Conservation (phyloP, 192 early-diverging fungal species). For the Spizellomyces punctatus region DNA sequence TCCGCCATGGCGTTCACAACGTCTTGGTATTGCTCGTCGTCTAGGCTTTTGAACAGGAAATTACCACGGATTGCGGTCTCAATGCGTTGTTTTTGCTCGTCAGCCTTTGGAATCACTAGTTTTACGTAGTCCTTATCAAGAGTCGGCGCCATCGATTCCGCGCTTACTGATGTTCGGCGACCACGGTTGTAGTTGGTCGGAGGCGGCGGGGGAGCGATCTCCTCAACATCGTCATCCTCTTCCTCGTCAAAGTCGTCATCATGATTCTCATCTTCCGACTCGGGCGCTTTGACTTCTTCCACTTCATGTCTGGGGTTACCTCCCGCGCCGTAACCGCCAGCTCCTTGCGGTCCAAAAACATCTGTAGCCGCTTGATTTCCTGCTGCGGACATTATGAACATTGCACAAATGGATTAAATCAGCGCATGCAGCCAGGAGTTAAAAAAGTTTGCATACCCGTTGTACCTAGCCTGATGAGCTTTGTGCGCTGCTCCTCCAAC, state of each 20-base stretch:
- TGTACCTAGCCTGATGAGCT: constrained; percentile 38
- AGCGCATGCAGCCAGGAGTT: too few relatives aligned
- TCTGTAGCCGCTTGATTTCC: too few relatives aligned
- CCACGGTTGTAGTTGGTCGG: constrained; percentile 78
- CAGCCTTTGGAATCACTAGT: constrained; percentile 85
- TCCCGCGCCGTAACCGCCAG: too few relatives aligned
- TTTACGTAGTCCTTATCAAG: constrained; percentile 79
- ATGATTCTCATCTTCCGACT: constrained; percentile 45
- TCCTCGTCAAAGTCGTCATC: constrained; percentile 58
- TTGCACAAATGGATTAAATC: too few relatives aligned
- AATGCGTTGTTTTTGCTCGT: constrained; percentile 83
- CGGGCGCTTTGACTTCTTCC: constrained; percentile 30
- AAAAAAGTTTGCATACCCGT: too few relatives aligned
- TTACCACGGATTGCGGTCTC: constrained; percentile 79
- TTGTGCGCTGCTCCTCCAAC: constrained; percentile 70
- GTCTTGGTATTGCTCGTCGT: constrained; percentile 94
- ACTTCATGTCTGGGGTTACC: background rate
- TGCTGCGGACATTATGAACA: too few relatives aligned
- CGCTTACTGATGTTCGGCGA: constrained; percentile 91
- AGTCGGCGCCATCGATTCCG: constrained; percentile 95
- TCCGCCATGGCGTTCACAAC: constrained; percentile 97
- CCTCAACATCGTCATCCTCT: constrained; percentile 56
- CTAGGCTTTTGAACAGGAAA: constrained; percentile 91
- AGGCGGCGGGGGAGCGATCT: constrained; percentile 51
- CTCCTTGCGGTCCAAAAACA: too few relatives aligned